Evolutionary conservation across 1,284 basidiomycete genomes (phyloP).

Genomic region (Phylloporus sp.): DNA sequence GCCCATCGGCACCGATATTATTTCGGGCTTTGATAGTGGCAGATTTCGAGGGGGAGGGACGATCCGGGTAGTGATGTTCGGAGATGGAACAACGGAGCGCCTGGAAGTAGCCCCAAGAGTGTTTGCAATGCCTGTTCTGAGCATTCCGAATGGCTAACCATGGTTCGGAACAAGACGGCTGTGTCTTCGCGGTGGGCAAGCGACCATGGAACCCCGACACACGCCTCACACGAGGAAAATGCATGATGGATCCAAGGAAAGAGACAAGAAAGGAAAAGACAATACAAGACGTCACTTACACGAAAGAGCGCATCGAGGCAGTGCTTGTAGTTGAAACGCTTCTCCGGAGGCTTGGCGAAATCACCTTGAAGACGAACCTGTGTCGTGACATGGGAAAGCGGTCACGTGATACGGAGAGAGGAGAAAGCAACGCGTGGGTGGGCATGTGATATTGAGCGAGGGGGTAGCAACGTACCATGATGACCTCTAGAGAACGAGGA

Average conservation of each 20-base stretch:
- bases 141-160: not conserved
- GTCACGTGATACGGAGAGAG: slow-evolving; percentile 27
- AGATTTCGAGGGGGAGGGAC: not conserved
- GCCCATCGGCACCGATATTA: not conserved
- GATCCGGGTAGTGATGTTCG: not conserved
- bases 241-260: slow-evolving; percentile 2
- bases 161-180: slow-evolving; percentile 4
- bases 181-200: not conserved
- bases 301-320: slow-evolving; percentile 85
- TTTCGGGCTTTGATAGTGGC: not conserved
- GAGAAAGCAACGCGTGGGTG: slow-evolving; percentile 15
- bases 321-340: slow-evolving; percentile 87
- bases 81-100: not conserved
- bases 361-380: slow-evolving; percentile 81
- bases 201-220: not conserved
- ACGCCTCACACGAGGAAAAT: slow-evolving; percentile 4
- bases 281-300: slow-evolving; percentile 49
- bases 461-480: slow-evolving; percentile 63
- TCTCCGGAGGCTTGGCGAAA: slow-evolving; percentile 84
- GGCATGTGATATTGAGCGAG: slow-evolving; percentile 29
- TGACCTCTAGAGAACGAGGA: slow-evolving; percentile 63
- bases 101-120: not conserved
- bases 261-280: slow-evolving; percentile 9
- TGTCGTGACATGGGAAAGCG: slow-evolving; percentile 3
- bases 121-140: not conserved